Evolutionary conservation across 768 basidiomycete genomes (phyloP), one percentile per base, ranked within the genome.

Genomic region (Termitomyces sp.): DNA sequence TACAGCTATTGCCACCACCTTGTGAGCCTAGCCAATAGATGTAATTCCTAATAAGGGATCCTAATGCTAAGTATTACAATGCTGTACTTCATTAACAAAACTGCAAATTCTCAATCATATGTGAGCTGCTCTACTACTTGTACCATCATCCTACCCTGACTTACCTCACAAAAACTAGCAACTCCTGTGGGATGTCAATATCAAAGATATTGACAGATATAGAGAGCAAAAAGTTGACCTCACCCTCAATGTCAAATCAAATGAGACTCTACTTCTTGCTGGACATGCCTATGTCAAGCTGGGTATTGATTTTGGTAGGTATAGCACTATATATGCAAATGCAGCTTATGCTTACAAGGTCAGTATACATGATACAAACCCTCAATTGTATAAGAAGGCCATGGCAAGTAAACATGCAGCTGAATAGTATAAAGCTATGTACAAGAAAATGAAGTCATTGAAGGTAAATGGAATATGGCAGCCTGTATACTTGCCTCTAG

Each of bases 301-400:
- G 14, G 56, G 51, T 19, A 17, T 48, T 11, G 44, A 53, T 23
- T 41, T 51, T 6, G 37, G 50, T 14, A 30, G 42, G 17, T 11
- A 15, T 28, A 23, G 55, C 4, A 35, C 55, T 8, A 21, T 40
- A 1, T 51, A 30, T 37, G 19, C 37, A 37, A 38, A 38, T 17
- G 17, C 17, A 15, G 38, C 38, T 15, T 19, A 12, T n/a, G 56
- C 51, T 14, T 40, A 30, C 15, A 57, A 53, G 45, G 56, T 57
- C 31, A 43, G 54, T 3, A 42, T 21, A 12, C 49, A 54, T 38
- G 47, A 59, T 15, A 54, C 53, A 12, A 51, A 55, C 35, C 38
- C 38, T 17, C 17, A 17, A 15, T 38, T 17, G 3, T 38, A 38
- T 38, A 38, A 15, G 38, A 14, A 38, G 14, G 38, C 38, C 12